Base-by-base conservation (phyloP, 768 basidiomycete genomes). In the Rhodosporidiobolus odoratus region DNA sequence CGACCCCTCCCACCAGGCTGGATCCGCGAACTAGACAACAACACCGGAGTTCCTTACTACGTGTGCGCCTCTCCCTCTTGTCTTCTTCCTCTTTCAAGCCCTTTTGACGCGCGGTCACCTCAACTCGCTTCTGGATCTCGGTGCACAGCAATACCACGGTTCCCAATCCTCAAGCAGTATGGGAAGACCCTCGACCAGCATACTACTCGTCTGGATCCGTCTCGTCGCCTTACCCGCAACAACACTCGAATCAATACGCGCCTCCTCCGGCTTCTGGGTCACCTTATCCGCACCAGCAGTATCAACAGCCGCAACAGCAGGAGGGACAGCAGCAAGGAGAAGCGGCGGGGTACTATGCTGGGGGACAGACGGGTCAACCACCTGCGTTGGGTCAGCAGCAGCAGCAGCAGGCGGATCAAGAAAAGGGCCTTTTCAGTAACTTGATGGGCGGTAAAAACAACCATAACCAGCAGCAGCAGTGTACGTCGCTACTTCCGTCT, bases 121-220 rank as follows among this genome's bases (percentile, higher is more conserved):
- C 61, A 32, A 12, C 23, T 19, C 13, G 10, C 35, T n/a, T 15
- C 27, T 8, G n/a, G n/a, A 17, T 32, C 23, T 30, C 52, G 21
- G 52, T 8, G 6, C 48, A 30, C 53, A 64, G 62, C 37, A 56
- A 65, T 43, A 65, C 63, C 25, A 30, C 15, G 12, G 27, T n/a
- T 6, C 32, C 63, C 15, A 57, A 56, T 17, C 63, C 63, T 27
- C 16, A 15, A 12, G 63, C 63, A 2, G 53, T 65, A 4, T 65
- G 63, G 63, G 63, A 65, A 32, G 63, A 65, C 25, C 63, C 63
- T 43, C 53, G 63, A 19, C 53, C 53, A 9, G 53, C 52, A 8
- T 65, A 57, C 54, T 65, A 65, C 54, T 10, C 35, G 12, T 43
- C 35, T 7, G 37, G n/a, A 10, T 9, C n/a, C 2, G 12, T 23